Base-by-base conservation (phyloP, 2,329 filamentous ascomycete species). In the Scytalidium sp. region DNA sequence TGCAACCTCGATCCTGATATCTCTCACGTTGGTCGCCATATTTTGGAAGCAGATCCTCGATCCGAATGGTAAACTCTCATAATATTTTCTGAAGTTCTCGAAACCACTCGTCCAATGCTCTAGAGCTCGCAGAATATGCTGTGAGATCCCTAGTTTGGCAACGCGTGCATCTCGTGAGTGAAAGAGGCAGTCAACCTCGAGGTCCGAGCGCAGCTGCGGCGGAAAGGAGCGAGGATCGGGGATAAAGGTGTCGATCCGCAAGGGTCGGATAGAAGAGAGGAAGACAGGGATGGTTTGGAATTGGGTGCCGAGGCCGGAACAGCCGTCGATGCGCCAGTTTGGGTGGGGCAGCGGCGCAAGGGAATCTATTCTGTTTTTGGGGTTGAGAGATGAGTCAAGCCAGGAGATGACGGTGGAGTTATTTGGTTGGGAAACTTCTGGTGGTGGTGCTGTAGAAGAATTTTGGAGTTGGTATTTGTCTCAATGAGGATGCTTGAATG, bases 351-450 rank as follows among this genome's bases (percentile, higher is more conserved):
- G 71, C 7, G 68, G 63, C 2, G 70, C 72, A 15, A 84, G 72
- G 54, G 78, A 81, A 60, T 83, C 73, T 60, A 84, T 77, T 51
- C 80, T 73, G 58, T 83, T 84, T 61, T 80, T 81, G 7, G 80
- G 81, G 54, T 84, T 84, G 40, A 83, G 67, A 39, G 69, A 64
- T 4, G 80, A 83, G 3, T 61, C 52, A 11, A 65, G 61, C 80
- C 80, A 84, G 13, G 57, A 27, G 8, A 40, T 10, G 27, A n/a
- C n/a, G n/a, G n/a, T n/a, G n/a, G n/a, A n/a, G n/a, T n/a, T n/a
- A n/a, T n/a, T n/a, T n/a, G n/a, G n/a, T n/a, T n/a, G n/a, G n/a
- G n/a, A n/a, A n/a, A n/a, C n/a, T n/a, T n/a, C n/a, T n/a, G n/a
- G n/a, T n/a, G n/a, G n/a, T n/a, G n/a, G n/a, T n/a, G n/a, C n/a